A percentile compares a stretch with the other conserved stretches of the same genome.
Evolutionary conservation across 768 basidiomycete genomes (phyloP).

Genomic region (Suillus cothurnatus): DNA sequence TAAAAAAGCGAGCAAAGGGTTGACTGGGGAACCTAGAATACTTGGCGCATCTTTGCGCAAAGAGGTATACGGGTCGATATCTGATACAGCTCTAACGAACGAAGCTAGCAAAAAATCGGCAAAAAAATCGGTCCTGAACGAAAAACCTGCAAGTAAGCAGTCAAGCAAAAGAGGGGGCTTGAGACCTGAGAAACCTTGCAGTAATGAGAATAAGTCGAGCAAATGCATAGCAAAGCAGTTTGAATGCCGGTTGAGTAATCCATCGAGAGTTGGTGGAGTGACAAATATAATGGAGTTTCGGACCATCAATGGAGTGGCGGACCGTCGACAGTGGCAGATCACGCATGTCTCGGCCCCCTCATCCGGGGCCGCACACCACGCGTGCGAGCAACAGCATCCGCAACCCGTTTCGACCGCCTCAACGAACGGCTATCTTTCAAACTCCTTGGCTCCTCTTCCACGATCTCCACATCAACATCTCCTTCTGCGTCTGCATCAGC

Average conservation of each 20-base stretch:
- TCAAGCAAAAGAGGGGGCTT: slow-evolving; percentile 5
- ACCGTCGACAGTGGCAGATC: slow-evolving; percentile 10
- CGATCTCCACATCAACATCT: slow-evolving; percentile 5
- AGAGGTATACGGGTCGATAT: slow-evolving; percentile 2
- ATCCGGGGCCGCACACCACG: slow-evolving; percentile 39
- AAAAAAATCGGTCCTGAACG: slow-evolving; percentile 17
- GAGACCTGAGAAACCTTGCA: not conserved
- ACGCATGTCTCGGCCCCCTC: slow-evolving; percentile 30
- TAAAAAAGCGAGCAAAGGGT: slow-evolving; percentile 10
- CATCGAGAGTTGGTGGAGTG: not conserved
- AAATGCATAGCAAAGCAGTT: slow-evolving; percentile 3
- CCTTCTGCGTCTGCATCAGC: slow-evolving; percentile 11
- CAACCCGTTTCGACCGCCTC: slow-evolving; percentile 67
- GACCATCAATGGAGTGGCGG: not conserved
- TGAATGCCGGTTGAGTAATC: not conserved
- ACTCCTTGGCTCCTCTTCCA: slow-evolving; percentile 6
- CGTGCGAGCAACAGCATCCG: slow-evolving; percentile 55
- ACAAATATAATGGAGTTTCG: not conserved
- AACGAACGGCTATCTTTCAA: slow-evolving; percentile 12
- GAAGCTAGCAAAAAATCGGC: slow-evolving; percentile 18
- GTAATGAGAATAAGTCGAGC: not conserved
- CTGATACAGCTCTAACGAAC: slow-evolving; percentile 9
- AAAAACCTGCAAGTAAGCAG: slow-evolving; percentile 6
- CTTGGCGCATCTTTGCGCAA: not conserved
- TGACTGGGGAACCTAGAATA: slow-evolving; percentile 1